Base-by-base conservation (phyloP, 73 alveolate genomes). In the Symbiodinium pilosum region DNA sequence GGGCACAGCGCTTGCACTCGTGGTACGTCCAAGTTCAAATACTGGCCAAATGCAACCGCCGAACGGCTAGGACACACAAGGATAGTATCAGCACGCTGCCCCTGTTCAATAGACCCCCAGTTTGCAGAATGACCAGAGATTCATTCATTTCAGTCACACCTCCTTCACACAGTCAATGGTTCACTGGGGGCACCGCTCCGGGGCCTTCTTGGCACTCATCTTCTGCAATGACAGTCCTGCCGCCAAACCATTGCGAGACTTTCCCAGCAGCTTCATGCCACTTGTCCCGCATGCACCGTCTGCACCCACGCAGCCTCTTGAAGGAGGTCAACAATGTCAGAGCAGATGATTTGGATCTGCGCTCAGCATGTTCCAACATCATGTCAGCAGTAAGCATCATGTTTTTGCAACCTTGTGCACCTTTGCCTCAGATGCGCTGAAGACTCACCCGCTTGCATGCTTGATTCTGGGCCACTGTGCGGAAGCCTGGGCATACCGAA, bases 201-300 rank as follows among this genome's bases (percentile, higher is more conserved):
- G 38, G 77, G 7, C 93, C 93, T 44, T 85, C 93, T 44, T 85
- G 93, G 75, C 93, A 85, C 30, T 85, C 77, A 14, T 85, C 93
- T 11, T 85, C 93, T 4, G 52, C 83, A 32, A 85, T 85, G n/a
- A 85, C 93, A 43, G 93, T 85, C 93, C 92, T 83, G 14, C 59
- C 14, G 59, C 59, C 59, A n/a, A n/a, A n/a, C n/a, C n/a, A n/a
- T n/a, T n/a, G n/a, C n/a, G n/a, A n/a, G n/a, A n/a, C n/a, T n/a
- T n/a, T n/a, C n/a, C n/a, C n/a, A n/a, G n/a, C 59, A 47, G 59
- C 59, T 47, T 6, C 59, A 47, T 14, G 59, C 59, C 6, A 14
- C 59, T 47, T 6, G 21, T 47, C 59, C 30, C 38, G 39, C 73
- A 64, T 64, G 39, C 59, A 47, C 59, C 59, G 6, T 47, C 40